phyloP scores from a whole-genome alignment of 345 rosid genomes.

The Clarkia xantiana region DNA sequence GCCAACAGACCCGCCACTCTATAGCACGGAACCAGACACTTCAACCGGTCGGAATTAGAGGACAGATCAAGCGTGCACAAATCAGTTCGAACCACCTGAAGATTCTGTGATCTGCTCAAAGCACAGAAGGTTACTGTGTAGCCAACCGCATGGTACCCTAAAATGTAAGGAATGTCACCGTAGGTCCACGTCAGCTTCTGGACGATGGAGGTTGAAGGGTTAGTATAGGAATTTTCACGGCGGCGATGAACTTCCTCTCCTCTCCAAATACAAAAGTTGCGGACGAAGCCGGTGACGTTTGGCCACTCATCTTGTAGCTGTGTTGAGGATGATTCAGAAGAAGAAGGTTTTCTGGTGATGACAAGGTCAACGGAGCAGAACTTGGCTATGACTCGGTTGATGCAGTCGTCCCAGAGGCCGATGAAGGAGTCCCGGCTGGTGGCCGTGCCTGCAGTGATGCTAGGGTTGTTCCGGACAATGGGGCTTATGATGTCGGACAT shows the following conservation, averaged over 20 bases:
- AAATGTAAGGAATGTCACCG: slow-evolving; percentile 66
- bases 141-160: slow-evolving; percentile 81
- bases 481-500: slow-evolving; percentile 50
- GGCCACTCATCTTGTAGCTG: slow-evolving; percentile 83
- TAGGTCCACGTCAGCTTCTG: slow-evolving; percentile 83
- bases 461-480: slow-evolving; percentile 41
- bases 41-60: slow-evolving; percentile 46
- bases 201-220: slow-evolving; percentile 51
- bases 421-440: slow-evolving; percentile 66
- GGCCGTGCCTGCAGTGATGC: slow-evolving; percentile 23
- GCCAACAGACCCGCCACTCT: slow-evolving; percentile 65
- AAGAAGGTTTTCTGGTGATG: slow-evolving; percentile 43
- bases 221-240: slow-evolving; percentile 44
- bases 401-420: slow-evolving; percentile 81
- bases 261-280: slow-evolving; percentile 79
- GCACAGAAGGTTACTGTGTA: slow-evolving; percentile 69
- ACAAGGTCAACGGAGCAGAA: slow-evolving; percentile 48
- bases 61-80: slow-evolving; percentile 54
- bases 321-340: slow-evolving; percentile 11
- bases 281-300: slow-evolving; percentile 60
- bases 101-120: slow-evolving; percentile 44
- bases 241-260: slow-evolving; percentile 68
- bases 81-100: slow-evolving; percentile 50
- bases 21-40: slow-evolving; percentile 73
- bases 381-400: slow-evolving; percentile 62